These are phyloP conservation scores for Entomophthora muscae DNA, from an alignment of 371 early-diverging fungal genomes.

Conservation along the genomic window DNA sequence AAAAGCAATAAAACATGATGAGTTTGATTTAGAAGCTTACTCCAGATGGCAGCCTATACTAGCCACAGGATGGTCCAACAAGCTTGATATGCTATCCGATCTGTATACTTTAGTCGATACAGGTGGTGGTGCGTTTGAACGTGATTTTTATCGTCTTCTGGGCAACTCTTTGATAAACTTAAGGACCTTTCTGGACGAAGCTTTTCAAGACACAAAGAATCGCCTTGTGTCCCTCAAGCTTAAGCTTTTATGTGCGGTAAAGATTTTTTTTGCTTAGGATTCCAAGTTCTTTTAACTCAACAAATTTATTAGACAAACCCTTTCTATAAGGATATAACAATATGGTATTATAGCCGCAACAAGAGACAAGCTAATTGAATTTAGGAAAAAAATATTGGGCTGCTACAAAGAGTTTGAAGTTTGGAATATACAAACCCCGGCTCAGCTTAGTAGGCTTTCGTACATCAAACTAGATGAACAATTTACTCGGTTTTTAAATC, in stretches of 20 bases:
- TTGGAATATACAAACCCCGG: neutral
- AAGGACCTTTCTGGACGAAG: conserved; percentile 3
- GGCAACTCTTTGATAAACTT: conserved; percentile 1
- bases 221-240: neutral
- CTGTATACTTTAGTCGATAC: neutral
- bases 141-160: neutral
- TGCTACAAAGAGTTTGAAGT: neutral
- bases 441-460: neutral
- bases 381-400: conserved; percentile 5
- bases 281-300: too few species aligned
- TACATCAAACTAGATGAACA: neutral
- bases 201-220: conserved; percentile 4
- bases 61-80: neutral
- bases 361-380: neutral
- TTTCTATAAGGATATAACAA: conserved; percentile 4
- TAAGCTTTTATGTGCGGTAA: neutral
- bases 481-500: neutral
- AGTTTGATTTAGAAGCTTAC: neutral
- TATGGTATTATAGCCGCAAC: neutral
- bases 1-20: conserved; percentile 6
- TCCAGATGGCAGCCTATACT: neutral
- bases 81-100: neutral
- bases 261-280: too few species aligned
- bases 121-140: neutral
- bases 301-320: conserved; percentile 4